Percentiles rank a stretch among this genome's conserved stretches.
Evolutionary conservation across 139 green algal genomes (phyloP).

Genomic region (Pleodorina starrii): DNA sequence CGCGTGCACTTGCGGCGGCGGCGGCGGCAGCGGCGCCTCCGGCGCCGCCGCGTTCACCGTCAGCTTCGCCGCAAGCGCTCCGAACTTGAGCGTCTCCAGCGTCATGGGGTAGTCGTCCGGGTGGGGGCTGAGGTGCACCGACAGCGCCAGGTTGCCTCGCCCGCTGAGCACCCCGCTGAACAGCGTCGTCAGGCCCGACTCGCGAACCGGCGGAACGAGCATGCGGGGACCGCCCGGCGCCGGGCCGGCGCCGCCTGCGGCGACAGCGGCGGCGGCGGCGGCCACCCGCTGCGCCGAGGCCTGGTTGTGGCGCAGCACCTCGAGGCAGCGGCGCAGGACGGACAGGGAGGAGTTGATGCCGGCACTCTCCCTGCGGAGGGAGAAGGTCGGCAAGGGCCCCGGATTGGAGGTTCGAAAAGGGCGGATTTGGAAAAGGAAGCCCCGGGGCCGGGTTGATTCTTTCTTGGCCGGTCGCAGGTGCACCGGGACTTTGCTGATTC

Average conservation of each 20-base stretch:
- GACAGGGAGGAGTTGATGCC: slow-evolving; percentile 89
- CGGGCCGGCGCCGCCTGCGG: not conserved
- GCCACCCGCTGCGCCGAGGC: slow-evolving; percentile 46
- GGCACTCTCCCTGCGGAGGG: slow-evolving; percentile 76
- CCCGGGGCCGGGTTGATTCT: too few relatives aligned
- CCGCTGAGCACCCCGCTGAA: slow-evolving; percentile 47
- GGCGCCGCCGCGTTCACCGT: not conserved
- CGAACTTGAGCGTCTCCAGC: slow-evolving; percentile 30
- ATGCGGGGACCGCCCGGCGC: slow-evolving; percentile 15
- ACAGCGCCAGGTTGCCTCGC: slow-evolving; percentile 77
- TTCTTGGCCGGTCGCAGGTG: too few relatives aligned
- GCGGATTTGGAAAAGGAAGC: too few relatives aligned
- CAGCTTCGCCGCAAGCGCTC: slow-evolving; percentile 1
- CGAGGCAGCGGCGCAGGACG: slow-evolving; percentile 84
- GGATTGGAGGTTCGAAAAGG: too few relatives aligned
- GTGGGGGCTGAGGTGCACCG: slow-evolving; percentile 76
- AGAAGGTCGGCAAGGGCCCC: not conserved
- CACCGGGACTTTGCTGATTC: too few relatives aligned
- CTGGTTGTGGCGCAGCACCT: slow-evolving; percentile 85
- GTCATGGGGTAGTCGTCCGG: slow-evolving; percentile 76
- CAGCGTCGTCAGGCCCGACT: slow-evolving; percentile 65
- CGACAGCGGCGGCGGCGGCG: not conserved
- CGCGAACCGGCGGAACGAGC: slow-evolving; percentile 72
- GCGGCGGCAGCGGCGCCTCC: not conserved
- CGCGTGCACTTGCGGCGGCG: not conserved